phyloP scores from a whole-genome alignment of 768 basidiomycete species.

The Suillus luteus region DNA sequence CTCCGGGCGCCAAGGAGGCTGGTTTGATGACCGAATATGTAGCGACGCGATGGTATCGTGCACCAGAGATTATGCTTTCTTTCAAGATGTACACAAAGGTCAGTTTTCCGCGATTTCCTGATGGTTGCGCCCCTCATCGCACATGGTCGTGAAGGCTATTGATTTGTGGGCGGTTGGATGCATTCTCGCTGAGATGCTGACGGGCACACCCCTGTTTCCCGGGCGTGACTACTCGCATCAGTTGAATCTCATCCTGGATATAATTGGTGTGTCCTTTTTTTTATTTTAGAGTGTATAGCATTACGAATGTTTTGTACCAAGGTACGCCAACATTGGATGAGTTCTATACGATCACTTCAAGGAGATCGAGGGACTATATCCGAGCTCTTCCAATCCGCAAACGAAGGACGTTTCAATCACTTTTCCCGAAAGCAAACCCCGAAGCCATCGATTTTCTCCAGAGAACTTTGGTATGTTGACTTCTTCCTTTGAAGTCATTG shows the following conservation, averaged over 20 bases:
- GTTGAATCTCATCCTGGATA: slow-evolving; percentile 83
- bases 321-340: slow-evolving; percentile 88
- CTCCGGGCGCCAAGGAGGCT: slow-evolving; percentile 58
- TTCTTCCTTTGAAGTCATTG: slow-evolving; percentile 35
- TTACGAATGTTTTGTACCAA: slow-evolving; percentile 32
- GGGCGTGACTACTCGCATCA: slow-evolving; percentile 89
- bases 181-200: slow-evolving; percentile 81
- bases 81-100: slow-evolving; percentile 89
- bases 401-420: slow-evolving; percentile 61
- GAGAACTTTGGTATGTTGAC: slow-evolving; percentile 62
- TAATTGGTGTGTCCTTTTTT: slow-evolving; percentile 56
- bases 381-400: slow-evolving; percentile 84
- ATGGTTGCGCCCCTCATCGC: slow-evolving; percentile 14
- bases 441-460: slow-evolving; percentile 73
- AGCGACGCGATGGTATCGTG: slow-evolving; percentile 91
- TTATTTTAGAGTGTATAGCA: slow-evolving; percentile 13
- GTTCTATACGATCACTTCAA: slow-evolving; percentile 86
- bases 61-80: slow-evolving; percentile 93
- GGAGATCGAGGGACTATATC: slow-evolving; percentile 85
- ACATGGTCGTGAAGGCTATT: slow-evolving; percentile 46
- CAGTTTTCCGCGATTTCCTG: slow-evolving; percentile 14
- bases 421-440: slow-evolving; percentile 78
- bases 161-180: slow-evolving; percentile 78
- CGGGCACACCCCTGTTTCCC: slow-evolving; percentile 82
- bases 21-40: slow-evolving; percentile 85